Evolutionary conservation across 2,329 filamentous ascomycete species (phyloP).

Genomic region (Hansfordia pulvinata): DNA sequence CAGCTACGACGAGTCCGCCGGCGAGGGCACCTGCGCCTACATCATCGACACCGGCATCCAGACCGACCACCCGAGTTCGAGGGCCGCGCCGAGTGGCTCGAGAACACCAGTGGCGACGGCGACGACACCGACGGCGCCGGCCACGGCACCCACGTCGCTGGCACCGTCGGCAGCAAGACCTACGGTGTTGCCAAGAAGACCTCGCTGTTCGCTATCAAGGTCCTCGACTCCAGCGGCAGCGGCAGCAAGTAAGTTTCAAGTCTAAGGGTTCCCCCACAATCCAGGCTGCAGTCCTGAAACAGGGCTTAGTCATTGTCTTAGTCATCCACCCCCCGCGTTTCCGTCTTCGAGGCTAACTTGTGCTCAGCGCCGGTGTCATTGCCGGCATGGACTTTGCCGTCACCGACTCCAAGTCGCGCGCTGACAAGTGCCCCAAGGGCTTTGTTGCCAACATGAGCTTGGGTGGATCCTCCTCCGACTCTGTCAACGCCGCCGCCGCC

Average conservation of each 20-base stretch:
- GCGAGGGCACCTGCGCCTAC: slow-evolving; percentile 20
- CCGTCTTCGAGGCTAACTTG: too few relatives aligned
- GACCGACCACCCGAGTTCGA: slow-evolving; percentile 17
- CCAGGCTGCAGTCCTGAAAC: too few relatives aligned
- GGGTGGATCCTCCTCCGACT: slow-evolving; percentile 5
- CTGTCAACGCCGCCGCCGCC: slow-evolving; percentile 7
- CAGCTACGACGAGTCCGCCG: slow-evolving; percentile 9
- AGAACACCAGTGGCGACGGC: slow-evolving; percentile 10
- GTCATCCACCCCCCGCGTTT: too few relatives aligned
- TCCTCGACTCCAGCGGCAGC: slow-evolving; percentile 5
- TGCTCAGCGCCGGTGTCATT: slow-evolving; percentile 19
- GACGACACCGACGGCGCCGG: slow-evolving; percentile 13
- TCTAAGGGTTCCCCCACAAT: too few relatives aligned
- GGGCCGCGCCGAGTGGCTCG: slow-evolving; percentile 10
- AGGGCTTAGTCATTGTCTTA: too few relatives aligned
- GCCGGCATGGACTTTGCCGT: slow-evolving; percentile 16
- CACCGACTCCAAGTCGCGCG: slow-evolving; percentile 4
- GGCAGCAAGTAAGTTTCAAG: slow-evolving; percentile 17
- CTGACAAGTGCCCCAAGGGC: slow-evolving; percentile 8
- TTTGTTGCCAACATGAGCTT: slow-evolving; percentile 14
- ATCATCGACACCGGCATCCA: slow-evolving; percentile 29
- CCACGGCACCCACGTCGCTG: slow-evolving; percentile 22
- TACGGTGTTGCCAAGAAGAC: slow-evolving; percentile 10
- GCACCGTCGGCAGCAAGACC: slow-evolving; percentile 5
- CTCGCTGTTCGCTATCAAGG: slow-evolving; percentile 6